These are phyloP conservation scores for Melaleuca alternifolia DNA, from an alignment of 345 rosid species.

Conservation along the genomic window DNA sequence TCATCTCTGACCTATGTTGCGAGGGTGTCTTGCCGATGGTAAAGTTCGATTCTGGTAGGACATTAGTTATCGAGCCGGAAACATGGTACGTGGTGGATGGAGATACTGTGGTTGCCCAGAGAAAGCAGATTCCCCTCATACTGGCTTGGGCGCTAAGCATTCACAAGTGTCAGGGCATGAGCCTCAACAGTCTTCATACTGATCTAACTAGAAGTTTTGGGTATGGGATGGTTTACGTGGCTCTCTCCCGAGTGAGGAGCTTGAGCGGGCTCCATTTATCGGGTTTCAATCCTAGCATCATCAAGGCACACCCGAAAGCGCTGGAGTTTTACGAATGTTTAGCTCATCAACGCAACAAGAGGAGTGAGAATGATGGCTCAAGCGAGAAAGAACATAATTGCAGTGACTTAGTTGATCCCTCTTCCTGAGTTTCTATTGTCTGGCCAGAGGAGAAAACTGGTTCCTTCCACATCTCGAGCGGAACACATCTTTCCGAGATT, in stretches of 20 bases:
- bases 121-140: slow-evolving; percentile 11
- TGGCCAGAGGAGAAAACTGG: neutral
- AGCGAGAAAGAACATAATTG: neutral
- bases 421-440: neutral
- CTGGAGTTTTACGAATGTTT: slow-evolving; percentile 5
- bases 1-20: neutral
- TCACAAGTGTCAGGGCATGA: slow-evolving; percentile 26
- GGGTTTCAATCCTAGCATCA: slow-evolving; percentile 8
- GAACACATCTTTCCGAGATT: neutral
- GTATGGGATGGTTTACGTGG: slow-evolving; percentile 18
- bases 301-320: slow-evolving; percentile 20
- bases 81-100: slow-evolving; percentile 3
- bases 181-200: slow-evolving; percentile 7
- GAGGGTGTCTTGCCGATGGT: slow-evolving; percentile 6
- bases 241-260: slow-evolving; percentile 10
- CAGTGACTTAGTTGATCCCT: neutral
- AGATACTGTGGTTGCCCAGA: neutral
- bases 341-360: neutral
- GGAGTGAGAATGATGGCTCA: neutral
- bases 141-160: slow-evolving; percentile 21
- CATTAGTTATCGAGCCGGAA: slow-evolving; percentile 1
- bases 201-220: slow-evolving; percentile 14
- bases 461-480: neutral
- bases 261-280: slow-evolving; percentile 14
- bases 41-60: slow-evolving; percentile 9